These are phyloP conservation scores for Hevea brasiliensis DNA, from an alignment of 345 rosid genomes.

Conservation along the genomic window DNA sequence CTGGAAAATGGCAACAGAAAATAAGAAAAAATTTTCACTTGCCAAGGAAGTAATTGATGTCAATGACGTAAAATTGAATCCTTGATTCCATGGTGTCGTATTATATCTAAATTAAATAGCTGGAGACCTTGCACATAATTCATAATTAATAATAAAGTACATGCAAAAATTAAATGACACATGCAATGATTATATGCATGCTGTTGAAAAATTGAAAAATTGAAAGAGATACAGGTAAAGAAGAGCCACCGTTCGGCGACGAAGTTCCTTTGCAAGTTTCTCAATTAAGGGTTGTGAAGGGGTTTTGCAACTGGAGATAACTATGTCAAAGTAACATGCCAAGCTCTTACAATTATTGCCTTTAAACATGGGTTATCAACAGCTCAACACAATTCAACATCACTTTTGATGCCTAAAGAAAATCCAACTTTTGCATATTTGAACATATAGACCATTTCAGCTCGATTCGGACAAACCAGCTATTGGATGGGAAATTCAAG, in stretches of 20 bases:
- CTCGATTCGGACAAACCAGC: too few species aligned
- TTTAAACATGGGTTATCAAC: too few species aligned
- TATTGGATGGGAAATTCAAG: too few species aligned
- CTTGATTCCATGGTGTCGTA: conserved; percentile 66
- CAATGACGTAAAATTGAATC: conserved; percentile 73
- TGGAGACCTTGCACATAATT: conserved; percentile 57
- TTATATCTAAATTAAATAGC: conserved; percentile 76
- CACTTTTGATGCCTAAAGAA: neutral
- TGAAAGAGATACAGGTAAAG: neutral
- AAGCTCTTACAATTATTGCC: too few species aligned
- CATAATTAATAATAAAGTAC: neutral
- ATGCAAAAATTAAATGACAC: neutral
- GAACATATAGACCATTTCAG: too few species aligned
- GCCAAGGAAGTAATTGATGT: conserved; percentile 78
- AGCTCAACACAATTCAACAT: neutral
- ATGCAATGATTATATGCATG: too few species aligned
- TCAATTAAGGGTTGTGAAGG: conserved; percentile 74
- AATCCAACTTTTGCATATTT: neutral
- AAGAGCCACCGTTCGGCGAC: conserved; percentile 50
- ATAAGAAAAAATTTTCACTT: conserved; percentile 20
- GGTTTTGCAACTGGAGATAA: conserved; percentile 50
- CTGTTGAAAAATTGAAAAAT: neutral
- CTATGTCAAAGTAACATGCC: too few species aligned
- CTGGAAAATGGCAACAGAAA: neutral
- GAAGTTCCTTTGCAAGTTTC: conserved; percentile 76